phyloP scores from a whole-genome alignment of 352 stramenopile species.

The Blastocystis hominis region DNA sequence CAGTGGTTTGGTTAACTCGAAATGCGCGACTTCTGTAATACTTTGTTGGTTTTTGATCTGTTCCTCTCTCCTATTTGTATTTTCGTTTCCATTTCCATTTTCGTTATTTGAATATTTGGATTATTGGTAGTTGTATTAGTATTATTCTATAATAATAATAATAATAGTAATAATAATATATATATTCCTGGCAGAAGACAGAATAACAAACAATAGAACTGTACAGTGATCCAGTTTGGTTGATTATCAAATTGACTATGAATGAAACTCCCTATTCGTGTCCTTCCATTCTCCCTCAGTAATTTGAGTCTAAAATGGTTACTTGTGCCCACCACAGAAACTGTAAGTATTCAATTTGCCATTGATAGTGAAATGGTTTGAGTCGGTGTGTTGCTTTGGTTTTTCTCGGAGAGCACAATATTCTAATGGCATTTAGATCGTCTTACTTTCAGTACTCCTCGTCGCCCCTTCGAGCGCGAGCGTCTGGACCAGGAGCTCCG shows the following conservation, averaged over 20 bases:
- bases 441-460: constrained; percentile 95
- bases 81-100: not conserved
- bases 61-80: not conserved
- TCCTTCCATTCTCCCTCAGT: not conserved
- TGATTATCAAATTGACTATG: not conserved
- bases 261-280: not conserved
- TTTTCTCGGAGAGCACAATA: not conserved
- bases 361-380: not conserved
- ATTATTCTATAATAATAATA: too few species aligned
- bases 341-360: not conserved
- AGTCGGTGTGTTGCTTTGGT: not conserved
- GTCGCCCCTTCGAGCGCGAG: constrained; percentile 98
- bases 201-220: not conserved
- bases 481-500: too few species aligned
- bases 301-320: constrained; percentile 47
- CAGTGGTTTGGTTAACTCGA: not conserved
- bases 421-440: constrained; percentile 67
- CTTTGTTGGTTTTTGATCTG: not conserved
- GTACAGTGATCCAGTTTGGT: not conserved
- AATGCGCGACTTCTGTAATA: not conserved
- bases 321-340: constrained; percentile 52
- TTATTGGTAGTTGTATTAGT: too few species aligned
- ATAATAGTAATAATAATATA: too few species aligned
- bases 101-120: too few species aligned
- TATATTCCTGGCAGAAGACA: not conserved